These are phyloP conservation scores for Boletus sp. DNA, from an alignment of 768 basidiomycete species.

Conservation along the genomic window DNA sequence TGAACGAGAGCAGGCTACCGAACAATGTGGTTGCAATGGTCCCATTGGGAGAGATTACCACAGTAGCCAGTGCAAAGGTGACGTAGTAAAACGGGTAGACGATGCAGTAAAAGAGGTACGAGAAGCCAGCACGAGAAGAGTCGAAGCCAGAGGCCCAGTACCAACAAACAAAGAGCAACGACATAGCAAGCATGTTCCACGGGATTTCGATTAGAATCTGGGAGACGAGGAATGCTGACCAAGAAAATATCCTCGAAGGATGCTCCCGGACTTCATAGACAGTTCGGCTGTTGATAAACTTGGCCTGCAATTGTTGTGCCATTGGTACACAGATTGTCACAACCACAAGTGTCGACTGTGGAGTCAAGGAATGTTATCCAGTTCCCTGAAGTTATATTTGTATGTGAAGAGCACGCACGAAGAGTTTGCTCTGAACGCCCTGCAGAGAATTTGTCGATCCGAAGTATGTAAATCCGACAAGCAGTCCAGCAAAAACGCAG, in stretches of 20 bases:
- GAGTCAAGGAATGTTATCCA: background rate
- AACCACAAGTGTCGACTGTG: slow-evolving; percentile 50
- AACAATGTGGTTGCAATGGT: slow-evolving; percentile 41
- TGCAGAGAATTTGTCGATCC: slow-evolving; percentile 35
- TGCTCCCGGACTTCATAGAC: slow-evolving; percentile 66
- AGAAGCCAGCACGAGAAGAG: slow-evolving; percentile 38
- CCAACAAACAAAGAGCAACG: slow-evolving; percentile 48
- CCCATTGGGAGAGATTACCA: slow-evolving; percentile 41
- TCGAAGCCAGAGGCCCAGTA: slow-evolving; percentile 46
- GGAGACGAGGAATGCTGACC: slow-evolving; percentile 55
- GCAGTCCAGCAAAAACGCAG: slow-evolving; percentile 33
- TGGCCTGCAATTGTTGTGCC: slow-evolving; percentile 58
- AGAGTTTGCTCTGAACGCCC: slow-evolving; percentile 43
- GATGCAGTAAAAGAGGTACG: slow-evolving; percentile 38
- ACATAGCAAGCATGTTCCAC: slow-evolving; percentile 40
- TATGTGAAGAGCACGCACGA: slow-evolving; percentile 27
- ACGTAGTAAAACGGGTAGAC: slow-evolving; percentile 44
- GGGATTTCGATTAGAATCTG: slow-evolving; percentile 48
- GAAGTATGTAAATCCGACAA: slow-evolving; percentile 47
- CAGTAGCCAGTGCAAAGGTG: slow-evolving; percentile 41
- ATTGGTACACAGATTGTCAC: slow-evolving; percentile 45
- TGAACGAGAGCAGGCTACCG: slow-evolving; percentile 39
- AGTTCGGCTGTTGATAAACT: slow-evolving; percentile 52
- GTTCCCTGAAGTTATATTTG: background rate
- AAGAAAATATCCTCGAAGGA: slow-evolving; percentile 61